Percentiles rank a stretch among this genome's conserved stretches.
Conservation (phyloP, 805 yeast genomes). For the Kuraishia cidri region DNA sequence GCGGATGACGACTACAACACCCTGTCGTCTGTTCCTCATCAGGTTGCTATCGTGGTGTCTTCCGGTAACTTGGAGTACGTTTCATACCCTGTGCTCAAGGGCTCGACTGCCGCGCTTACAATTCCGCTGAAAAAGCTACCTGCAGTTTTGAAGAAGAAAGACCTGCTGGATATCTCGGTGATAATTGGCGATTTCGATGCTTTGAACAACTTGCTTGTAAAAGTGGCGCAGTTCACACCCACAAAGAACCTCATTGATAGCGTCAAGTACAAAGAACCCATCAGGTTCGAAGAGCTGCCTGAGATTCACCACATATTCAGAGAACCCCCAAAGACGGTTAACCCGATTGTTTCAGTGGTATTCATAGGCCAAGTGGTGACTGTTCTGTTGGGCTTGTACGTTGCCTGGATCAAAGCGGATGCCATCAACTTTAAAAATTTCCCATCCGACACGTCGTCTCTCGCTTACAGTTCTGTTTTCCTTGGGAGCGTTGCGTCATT, state of each 20-base stretch:
- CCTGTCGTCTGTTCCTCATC: not conserved
- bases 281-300: constrained; percentile 38
- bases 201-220: not conserved
- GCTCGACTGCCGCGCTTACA: not conserved
- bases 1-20: not conserved
- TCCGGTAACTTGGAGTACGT: not conserved
- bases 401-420: constrained; percentile 29
- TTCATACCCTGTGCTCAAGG: not conserved
- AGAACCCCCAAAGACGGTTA: constrained; percentile 41
- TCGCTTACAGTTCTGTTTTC: constrained; percentile 24
- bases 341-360: constrained; percentile 37
- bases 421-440: constrained; percentile 26
- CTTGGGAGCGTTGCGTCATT: constrained; percentile 35
- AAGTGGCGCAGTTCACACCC: constrained; percentile 1
- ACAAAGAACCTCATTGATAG: not conserved
- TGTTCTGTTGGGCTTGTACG: constrained; percentile 32
- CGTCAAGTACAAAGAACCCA: constrained; percentile 10
- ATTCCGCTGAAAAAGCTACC: constrained; percentile 1
- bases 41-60: not conserved
- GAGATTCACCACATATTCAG: constrained; percentile 61
- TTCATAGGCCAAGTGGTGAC: constrained; percentile 36
- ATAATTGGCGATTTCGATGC: constrained; percentile 1
- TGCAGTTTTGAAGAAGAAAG: not conserved
- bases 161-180: not conserved
- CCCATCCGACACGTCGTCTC: constrained; percentile 19